Conservation (phyloP, 2,329 filamentous ascomycete genomes). For the Macroventuria anomochaeta region DNA sequence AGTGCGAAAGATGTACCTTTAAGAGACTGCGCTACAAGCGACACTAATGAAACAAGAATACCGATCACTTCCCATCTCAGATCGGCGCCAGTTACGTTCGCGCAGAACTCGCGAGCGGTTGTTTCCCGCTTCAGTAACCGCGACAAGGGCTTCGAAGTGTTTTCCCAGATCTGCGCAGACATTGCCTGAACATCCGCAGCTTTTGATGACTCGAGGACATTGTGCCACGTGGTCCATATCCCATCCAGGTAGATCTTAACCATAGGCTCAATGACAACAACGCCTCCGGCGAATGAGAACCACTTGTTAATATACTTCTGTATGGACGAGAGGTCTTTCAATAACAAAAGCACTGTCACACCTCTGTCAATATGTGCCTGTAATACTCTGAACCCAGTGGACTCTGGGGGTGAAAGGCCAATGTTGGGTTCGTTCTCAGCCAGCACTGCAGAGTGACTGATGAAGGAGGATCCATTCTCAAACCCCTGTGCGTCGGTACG, state of each 20-base stretch:
- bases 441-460: constrained; percentile 37
- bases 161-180: constrained; percentile 53
- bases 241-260: constrained; percentile 38
- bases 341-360: constrained; percentile 32
- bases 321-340: constrained; percentile 35
- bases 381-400: constrained; percentile 14
- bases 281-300: constrained; percentile 40
- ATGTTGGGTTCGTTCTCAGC: constrained; percentile 38
- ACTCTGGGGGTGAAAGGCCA: constrained; percentile 27
- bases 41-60: constrained; percentile 48
- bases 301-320: constrained; percentile 43
- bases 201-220: constrained; percentile 31
- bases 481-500: constrained; percentile 17
- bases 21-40: constrained; percentile 43
- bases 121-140: constrained; percentile 44
- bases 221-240: constrained; percentile 38
- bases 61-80: constrained; percentile 56
- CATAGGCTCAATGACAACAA: constrained; percentile 47
- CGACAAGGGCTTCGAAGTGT: constrained; percentile 48
- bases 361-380: constrained; percentile 38
- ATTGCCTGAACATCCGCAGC: constrained; percentile 43
- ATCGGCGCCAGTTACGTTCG: constrained; percentile 47
- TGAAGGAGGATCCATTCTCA: constrained; percentile 26
- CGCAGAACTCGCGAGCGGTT: constrained; percentile 48
- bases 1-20: constrained; percentile 23